These are phyloP conservation scores for Cytospora schulzeri DNA, from an alignment of 2,329 filamentous ascomycete genomes.

Conservation along the genomic window DNA sequence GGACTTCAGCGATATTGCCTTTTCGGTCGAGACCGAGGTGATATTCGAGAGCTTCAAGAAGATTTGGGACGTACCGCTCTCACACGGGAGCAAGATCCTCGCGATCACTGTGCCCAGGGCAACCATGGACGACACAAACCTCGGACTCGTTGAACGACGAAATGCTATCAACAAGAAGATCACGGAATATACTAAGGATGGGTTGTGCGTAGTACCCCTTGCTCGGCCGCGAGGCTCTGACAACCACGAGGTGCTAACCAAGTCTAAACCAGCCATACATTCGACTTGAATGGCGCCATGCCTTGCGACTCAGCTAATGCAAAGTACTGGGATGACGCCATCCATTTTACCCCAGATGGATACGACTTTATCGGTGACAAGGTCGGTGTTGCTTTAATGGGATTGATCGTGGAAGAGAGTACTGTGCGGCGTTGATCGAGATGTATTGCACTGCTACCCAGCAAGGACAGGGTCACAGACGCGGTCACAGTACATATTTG, in stretches of 20 bases:
- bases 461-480: not conserved
- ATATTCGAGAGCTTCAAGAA: constrained; percentile 53
- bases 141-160: constrained; percentile 8
- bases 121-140: constrained; percentile 28
- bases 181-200: constrained; percentile 47
- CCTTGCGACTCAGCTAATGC: constrained; percentile 51
- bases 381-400: constrained; percentile 16
- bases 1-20: constrained; percentile 50
- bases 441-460: not conserved
- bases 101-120: constrained; percentile 65
- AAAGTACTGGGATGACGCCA: constrained; percentile 59
- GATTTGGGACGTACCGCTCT: constrained; percentile 54
- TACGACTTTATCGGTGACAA: constrained; percentile 50
- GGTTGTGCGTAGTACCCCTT: constrained; percentile 50
- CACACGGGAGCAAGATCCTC: constrained; percentile 56
- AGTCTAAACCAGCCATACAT: constrained; percentile 47
- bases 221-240: not conserved
- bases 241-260: not conserved
- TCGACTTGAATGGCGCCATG: constrained; percentile 58
- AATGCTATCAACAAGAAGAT: constrained; percentile 56
- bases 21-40: constrained; percentile 38
- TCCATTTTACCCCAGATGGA: constrained; percentile 57
- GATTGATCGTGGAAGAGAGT: constrained; percentile 9
- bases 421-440: not conserved
- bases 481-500: too few species aligned